Evolutionary conservation across 805 yeast species (phyloP).

Genomic region (Dipodascopsis uninucleata): DNA sequence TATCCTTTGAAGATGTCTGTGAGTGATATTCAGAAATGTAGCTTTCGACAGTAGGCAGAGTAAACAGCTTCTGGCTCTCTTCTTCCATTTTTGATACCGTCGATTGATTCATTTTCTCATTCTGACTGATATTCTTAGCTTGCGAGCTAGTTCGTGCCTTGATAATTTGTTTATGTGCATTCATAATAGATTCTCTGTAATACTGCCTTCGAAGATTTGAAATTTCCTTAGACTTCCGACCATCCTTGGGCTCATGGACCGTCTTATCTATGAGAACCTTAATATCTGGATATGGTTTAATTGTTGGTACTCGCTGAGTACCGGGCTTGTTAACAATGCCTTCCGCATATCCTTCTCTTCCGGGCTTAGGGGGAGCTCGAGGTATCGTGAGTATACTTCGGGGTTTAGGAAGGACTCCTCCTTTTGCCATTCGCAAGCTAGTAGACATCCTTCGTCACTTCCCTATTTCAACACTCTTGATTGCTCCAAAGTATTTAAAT

Average conservation of each 20-base stretch:
- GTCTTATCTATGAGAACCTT: slow-evolving; percentile 5
- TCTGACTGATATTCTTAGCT: slow-evolving; percentile 2
- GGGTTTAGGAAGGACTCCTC: no score
- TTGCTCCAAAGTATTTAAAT: no score
- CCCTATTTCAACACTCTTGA: no score
- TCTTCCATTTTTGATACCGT: no score
- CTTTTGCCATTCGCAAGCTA: no score
- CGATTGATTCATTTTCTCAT: neutral
- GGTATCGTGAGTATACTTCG: no score
- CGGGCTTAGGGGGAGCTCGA: no score
- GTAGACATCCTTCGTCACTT: no score
- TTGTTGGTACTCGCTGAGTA: slow-evolving; percentile 2
- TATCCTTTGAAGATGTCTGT: neutral
- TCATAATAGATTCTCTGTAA: slow-evolving; percentile 4
- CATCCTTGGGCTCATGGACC: slow-evolving; percentile 4
- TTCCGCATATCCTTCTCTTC: slow-evolving; percentile 20
- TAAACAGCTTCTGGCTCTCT: slow-evolving; percentile 10
- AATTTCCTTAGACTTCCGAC: neutral
- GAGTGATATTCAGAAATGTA: slow-evolving; percentile 14
- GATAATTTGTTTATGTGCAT: slow-evolving; percentile 5
- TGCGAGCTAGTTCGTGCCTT: neutral
- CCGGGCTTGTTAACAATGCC: slow-evolving; percentile 11
- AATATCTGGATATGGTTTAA: slow-evolving; percentile 14
- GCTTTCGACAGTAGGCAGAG: slow-evolving; percentile 15
- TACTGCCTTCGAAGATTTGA: slow-evolving; percentile 8